A percentile compares a stretch with the other conserved stretches of the same genome.
These are phyloP conservation scores for Isabelozyma heimii DNA, from an alignment of 805 yeast genomes.

Conservation along the genomic window DNA sequence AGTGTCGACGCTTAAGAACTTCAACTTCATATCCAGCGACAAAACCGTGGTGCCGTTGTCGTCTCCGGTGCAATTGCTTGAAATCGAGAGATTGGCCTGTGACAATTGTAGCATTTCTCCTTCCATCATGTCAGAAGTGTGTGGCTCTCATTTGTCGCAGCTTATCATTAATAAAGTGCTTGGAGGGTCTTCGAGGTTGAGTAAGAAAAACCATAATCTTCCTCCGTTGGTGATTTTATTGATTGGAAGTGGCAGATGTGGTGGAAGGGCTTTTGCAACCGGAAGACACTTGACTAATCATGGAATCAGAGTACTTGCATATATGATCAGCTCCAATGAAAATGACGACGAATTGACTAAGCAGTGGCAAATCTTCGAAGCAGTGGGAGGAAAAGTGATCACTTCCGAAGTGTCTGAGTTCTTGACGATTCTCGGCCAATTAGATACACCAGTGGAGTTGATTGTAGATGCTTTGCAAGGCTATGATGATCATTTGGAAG, in stretches of 20 bases:
- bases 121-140: slow-evolving; percentile 55
- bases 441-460: slow-evolving; percentile 75
- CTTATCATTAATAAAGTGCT: slow-evolving; percentile 54
- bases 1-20: slow-evolving; percentile 6
- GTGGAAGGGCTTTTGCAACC: slow-evolving; percentile 71
- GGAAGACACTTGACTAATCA: slow-evolving; percentile 78
- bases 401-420: slow-evolving; percentile 31
- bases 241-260: slow-evolving; percentile 73
- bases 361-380: slow-evolving; percentile 55
- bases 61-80: slow-evolving; percentile 75
- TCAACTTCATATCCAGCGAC: slow-evolving; percentile 16
- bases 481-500: slow-evolving; percentile 65
- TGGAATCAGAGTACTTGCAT: slow-evolving; percentile 65
- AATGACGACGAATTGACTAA: slow-evolving; percentile 42
- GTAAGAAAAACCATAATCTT: slow-evolving; percentile 65
- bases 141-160: slow-evolving; percentile 63
- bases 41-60: slow-evolving; percentile 52
- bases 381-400: slow-evolving; percentile 65
- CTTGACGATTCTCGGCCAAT: slow-evolving; percentile 34
- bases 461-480: slow-evolving; percentile 86
- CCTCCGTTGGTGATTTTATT: slow-evolving; percentile 74
- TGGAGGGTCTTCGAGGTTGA: slow-evolving; percentile 67
- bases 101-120: slow-evolving; percentile 51
- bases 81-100: slow-evolving; percentile 60
- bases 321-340: slow-evolving; percentile 32